phyloP scores from a whole-genome alignment of 306 rosid species.

The Quercus engelmannii region DNA sequence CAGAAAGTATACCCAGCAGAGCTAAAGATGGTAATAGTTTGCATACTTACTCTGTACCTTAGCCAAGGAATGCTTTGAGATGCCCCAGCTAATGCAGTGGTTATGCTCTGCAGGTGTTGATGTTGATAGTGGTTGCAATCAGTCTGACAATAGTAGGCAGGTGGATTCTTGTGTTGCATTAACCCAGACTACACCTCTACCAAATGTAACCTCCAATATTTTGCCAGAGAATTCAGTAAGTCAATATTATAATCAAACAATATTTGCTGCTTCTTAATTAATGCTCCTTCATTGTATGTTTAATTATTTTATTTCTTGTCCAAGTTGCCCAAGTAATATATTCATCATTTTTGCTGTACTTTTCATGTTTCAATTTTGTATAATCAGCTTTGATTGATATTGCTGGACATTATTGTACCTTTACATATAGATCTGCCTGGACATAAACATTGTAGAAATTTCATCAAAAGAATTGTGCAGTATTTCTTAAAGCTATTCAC shows the following conservation, averaged over 20 bases:
- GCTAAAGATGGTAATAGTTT: conserved; percentile 49
- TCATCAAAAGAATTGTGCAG: background rate
- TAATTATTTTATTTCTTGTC: background rate
- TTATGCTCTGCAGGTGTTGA: conserved; percentile 48
- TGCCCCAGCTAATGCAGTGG: conserved; percentile 5
- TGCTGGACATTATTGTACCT: background rate
- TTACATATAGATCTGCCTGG: background rate
- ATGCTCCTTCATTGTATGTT: background rate
- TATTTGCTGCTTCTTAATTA: conserved; percentile 17
- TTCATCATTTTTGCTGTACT: background rate
- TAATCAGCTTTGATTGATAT: background rate
- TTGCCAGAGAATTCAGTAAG: conserved; percentile 53
- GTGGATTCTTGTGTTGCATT: conserved; percentile 30
- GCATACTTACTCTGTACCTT: conserved; percentile 12
- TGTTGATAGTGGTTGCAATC: conserved; percentile 32
- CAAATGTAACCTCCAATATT: conserved; percentile 36
- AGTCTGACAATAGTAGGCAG: conserved; percentile 40
- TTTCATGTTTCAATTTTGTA: background rate
- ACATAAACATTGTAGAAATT: background rate
- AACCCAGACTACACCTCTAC: conserved; percentile 38
- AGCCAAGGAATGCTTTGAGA: background rate
- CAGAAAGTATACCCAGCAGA: conserved; percentile 44
- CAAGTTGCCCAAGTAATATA: background rate
- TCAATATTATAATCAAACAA: conserved; percentile 10
- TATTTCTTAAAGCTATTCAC: background rate